Evolutionary conservation across 2,329 filamentous ascomycete genomes (phyloP).

Genomic region (Diaporthe australafricana): DNA sequence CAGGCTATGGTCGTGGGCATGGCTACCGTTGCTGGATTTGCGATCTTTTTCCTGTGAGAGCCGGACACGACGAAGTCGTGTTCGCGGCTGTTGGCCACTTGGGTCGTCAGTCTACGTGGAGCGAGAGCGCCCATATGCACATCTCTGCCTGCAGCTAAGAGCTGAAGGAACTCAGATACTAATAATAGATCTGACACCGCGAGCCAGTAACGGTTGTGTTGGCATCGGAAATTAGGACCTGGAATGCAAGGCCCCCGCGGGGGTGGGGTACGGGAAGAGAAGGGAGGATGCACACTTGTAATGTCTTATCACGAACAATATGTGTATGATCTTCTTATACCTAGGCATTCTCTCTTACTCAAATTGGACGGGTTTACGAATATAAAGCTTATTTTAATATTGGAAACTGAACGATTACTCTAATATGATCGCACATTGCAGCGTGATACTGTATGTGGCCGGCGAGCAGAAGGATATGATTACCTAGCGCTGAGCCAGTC

Average conservation of each 20-base stretch:
- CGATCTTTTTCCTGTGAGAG: neutral
- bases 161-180: neutral
- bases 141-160: neutral
- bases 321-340: neutral
- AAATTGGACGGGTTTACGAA: too few relatives aligned
- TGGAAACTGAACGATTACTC: too few relatives aligned
- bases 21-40: constrained; percentile 4
- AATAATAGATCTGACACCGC: neutral
- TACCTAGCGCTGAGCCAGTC: too few relatives aligned
- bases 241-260: too few relatives aligned
- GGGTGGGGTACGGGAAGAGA: too few relatives aligned
- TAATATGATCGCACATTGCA: too few relatives aligned
- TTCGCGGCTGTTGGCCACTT: neutral
- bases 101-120: too few relatives aligned
- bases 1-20: constrained; percentile 6
- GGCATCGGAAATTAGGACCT: neutral
- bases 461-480: too few relatives aligned
- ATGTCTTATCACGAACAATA: constrained; percentile 4
- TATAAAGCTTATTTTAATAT: too few relatives aligned
- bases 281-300: neutral
- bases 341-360: too few relatives aligned
- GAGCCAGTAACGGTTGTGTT: neutral
- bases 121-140: neutral
- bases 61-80: neutral
- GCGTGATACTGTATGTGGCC: too few relatives aligned